These are phyloP conservation scores for Exophiala spinifera DNA, from an alignment of 2,329 filamentous ascomycete genomes.

Conservation along the genomic window DNA sequence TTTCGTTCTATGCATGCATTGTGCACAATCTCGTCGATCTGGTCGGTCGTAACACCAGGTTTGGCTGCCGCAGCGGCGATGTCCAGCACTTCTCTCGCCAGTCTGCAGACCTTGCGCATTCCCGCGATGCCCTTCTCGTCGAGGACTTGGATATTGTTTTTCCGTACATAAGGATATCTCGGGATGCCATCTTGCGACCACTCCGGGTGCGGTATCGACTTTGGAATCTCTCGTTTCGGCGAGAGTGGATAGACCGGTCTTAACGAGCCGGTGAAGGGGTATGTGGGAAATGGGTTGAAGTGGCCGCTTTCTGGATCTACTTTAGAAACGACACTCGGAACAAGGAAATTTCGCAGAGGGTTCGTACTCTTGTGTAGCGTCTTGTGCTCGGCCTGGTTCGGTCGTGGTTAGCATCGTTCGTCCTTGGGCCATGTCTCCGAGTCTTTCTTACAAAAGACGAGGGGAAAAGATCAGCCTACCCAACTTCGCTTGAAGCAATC, in stretches of 20 bases:
- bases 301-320: conserved; percentile 84
- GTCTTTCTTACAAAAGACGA: conserved; percentile 24
- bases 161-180: conserved; percentile 62
- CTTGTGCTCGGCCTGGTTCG: conserved; percentile 75
- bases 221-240: conserved; percentile 67
- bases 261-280: conserved; percentile 73
- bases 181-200: conserved; percentile 83
- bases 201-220: conserved; percentile 77
- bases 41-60: conserved; percentile 93
- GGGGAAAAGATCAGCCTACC: conserved; percentile 61
- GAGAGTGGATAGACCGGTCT: conserved; percentile 87
- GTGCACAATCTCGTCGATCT: conserved; percentile 92
- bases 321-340: conserved; percentile 83
- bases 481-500: conserved; percentile 99
- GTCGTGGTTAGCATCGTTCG: conserved; percentile 12
- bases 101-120: conserved; percentile 87
- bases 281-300: conserved; percentile 90
- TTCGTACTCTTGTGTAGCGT: conserved; percentile 75
- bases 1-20: conserved; percentile 90
- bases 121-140: conserved; percentile 76
- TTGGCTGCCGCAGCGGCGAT: conserved; percentile 78
- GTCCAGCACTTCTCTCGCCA: conserved; percentile 89
- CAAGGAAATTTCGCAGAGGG: conserved; percentile 68
- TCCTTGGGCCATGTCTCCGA: background rate
- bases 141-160: conserved; percentile 79